Conservation (phyloP, 345 rosid species). For the Bretschneidera sinensis region DNA sequence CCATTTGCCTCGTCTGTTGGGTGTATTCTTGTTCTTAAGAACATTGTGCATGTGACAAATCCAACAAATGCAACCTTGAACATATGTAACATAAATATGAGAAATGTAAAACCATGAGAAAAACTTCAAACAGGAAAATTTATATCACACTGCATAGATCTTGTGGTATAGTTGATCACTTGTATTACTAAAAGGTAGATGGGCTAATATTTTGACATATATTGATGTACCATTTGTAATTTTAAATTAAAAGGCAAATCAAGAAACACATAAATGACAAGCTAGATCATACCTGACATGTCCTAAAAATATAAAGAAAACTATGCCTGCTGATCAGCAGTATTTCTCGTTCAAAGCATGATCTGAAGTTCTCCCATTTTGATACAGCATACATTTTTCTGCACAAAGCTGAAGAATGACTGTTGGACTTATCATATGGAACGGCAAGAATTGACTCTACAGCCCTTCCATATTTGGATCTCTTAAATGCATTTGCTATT, state of each 20-base stretch:
- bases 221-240: too few species aligned
- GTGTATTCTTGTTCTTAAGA: slow-evolving; percentile 70
- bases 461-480: slow-evolving; percentile 54
- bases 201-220: too few species aligned
- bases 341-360: slow-evolving; percentile 65
- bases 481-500: slow-evolving; percentile 66
- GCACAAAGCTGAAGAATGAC: slow-evolving; percentile 57
- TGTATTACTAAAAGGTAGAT: neutral
- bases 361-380: slow-evolving; percentile 64
- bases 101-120: neutral
- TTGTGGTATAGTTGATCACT: too few species aligned
- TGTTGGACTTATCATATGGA: slow-evolving; percentile 45
- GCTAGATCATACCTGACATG: slow-evolving; percentile 57
- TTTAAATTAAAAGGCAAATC: neutral
- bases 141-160: neutral
- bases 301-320: slow-evolving; percentile 74
- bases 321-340: slow-evolving; percentile 60
- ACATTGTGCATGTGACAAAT: slow-evolving; percentile 69
- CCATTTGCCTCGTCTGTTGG: slow-evolving; percentile 70
- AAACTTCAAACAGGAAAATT: neutral
- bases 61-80: slow-evolving; percentile 82
- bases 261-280: too few species aligned
- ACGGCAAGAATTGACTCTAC: slow-evolving; percentile 41
- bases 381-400: slow-evolving; percentile 64
- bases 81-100: slow-evolving; percentile 10